Evolutionary conservation across 2,329 filamentous ascomycete genomes (phyloP).

Genomic region (Trichoderma oligosporum): DNA sequence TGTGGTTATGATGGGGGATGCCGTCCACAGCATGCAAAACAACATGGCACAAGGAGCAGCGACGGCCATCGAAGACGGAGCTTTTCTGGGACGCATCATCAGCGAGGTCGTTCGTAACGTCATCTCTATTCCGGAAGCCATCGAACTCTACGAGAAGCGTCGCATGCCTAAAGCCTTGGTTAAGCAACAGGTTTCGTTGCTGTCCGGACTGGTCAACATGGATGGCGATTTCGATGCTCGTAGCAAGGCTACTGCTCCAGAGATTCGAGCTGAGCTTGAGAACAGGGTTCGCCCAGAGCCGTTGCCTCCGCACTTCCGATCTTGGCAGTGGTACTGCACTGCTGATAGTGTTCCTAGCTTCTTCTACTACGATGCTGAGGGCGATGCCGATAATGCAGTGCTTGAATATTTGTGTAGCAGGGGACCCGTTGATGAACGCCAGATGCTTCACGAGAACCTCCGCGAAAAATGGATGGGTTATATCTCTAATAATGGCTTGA

Average conservation of each 20-base stretch:
- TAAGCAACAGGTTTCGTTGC: not conserved
- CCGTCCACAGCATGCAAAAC: not conserved
- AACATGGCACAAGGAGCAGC: conserved; percentile 4
- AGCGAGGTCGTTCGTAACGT: not conserved
- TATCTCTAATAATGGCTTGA: no score
- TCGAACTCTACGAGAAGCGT: not conserved
- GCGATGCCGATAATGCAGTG: no score
- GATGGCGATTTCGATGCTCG: not conserved
- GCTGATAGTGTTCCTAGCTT: no score
- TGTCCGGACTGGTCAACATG: not conserved
- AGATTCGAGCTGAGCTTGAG: no score
- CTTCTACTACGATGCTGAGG: no score
- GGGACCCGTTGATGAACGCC: no score
- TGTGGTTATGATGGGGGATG: not conserved
- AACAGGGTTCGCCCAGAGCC: no score
- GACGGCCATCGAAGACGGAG: not conserved
- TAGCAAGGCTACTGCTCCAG: not conserved
- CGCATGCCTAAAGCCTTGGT: not conserved
- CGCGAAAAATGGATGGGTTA: no score
- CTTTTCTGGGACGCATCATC: not conserved
- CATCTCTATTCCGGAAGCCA: not conserved
- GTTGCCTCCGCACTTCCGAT: no score
- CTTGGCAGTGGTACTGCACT: no score
- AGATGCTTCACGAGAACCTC: no score
- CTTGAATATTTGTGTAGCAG: no score